phyloP scores from a whole-genome alignment of 2,329 filamentous ascomycete species.

The Aspergillus ruber region DNA sequence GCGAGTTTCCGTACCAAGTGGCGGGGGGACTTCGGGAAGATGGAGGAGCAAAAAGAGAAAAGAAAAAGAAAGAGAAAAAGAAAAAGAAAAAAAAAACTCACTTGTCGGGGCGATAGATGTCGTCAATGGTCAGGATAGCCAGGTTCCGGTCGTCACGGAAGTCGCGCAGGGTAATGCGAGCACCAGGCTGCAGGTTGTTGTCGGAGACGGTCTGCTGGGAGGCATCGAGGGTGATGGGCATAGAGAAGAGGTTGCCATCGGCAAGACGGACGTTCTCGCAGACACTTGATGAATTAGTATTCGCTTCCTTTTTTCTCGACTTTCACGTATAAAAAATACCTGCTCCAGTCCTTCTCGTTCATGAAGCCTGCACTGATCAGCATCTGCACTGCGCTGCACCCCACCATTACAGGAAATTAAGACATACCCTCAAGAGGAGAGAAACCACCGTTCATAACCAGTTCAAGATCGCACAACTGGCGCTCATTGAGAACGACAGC shows the following conservation, averaged over 20 bases:
- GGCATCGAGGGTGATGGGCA: conserved; percentile 92
- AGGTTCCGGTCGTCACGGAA: conserved; percentile 94
- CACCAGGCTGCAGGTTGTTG: conserved; percentile 68
- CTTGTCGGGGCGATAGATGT: conserved; percentile 95
- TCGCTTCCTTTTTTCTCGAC: conserved; percentile 1
- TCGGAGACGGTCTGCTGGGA: conserved; percentile 67
- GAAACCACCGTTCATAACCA: conserved; percentile 96
- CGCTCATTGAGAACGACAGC: conserved; percentile 82
- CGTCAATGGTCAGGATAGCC: conserved; percentile 90
- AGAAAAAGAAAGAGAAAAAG: not conserved
- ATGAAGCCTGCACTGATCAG: conserved; percentile 66
- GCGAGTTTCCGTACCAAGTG: too few relatives aligned
- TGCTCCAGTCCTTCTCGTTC: conserved; percentile 94
- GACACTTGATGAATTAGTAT: conserved; percentile 48
- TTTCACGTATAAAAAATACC: conserved; percentile 48
- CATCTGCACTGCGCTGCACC: conserved; percentile 11
- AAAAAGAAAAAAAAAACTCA: conserved; percentile 42
- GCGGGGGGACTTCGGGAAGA: too few relatives aligned
- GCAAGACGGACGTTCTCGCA: conserved; percentile 81
- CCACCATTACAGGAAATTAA: conserved; percentile 4
- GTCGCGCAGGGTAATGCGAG: conserved; percentile 82
- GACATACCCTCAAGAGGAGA: conserved; percentile 87
- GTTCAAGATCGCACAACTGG: conserved; percentile 94
- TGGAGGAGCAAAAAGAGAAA: not conserved
- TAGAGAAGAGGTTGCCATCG: conserved; percentile 86